Evolutionary conservation across 2,329 filamentous ascomycete genomes (phyloP), one percentile per base, ranked within the genome.

Genomic region (Colletotrichum tofieldiae): DNA sequence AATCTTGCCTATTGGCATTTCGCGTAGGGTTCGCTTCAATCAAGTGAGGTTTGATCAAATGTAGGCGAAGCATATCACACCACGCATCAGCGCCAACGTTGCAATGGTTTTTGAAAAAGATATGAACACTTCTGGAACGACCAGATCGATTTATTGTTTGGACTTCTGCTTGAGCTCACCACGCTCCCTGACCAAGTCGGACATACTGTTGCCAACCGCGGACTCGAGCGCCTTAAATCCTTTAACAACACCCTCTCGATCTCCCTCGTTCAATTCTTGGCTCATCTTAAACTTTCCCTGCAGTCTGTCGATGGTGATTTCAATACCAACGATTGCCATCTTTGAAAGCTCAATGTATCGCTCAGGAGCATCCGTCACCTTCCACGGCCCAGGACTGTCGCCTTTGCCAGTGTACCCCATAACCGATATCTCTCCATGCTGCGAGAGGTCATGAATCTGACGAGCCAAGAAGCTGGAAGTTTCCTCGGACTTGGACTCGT

Each of bases 211-310:
- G 0, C 76, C 82, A 20, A 75, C 68, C 6, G 84, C 81, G 0
- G 80, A 77, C 0, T 73, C 77, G 32, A 85, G 49, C 0, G 56
- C 72, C 45, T 81, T 79, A 73, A 93, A 92, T 0, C 91, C 91
- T 4, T 86, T 76, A 9, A 90, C 81, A 0, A 92, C 86, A 1
- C 91, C 91, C 29, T 87, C 79, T 0, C 85, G 78, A 76, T 92
- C 91, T 0, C 84, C 89, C 2, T 78, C 76, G 0, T 77, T 68
- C 83, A 86, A 83, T 76, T 92, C 90, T 80, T 92, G 90, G 74
- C 88, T 91, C 90, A 92, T 91, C 82, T 93, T 92, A 75, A 88
- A 91, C 81, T 91, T 92, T 16, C 90, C 90, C 60, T 87, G 86
- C 43, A 92, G 77, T 6, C 84, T 77, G 0, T 86, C 84, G 67